Conservation (phyloP, 2,329 filamentous ascomycete genomes). For the Chaetomiaceae sp. region DNA sequence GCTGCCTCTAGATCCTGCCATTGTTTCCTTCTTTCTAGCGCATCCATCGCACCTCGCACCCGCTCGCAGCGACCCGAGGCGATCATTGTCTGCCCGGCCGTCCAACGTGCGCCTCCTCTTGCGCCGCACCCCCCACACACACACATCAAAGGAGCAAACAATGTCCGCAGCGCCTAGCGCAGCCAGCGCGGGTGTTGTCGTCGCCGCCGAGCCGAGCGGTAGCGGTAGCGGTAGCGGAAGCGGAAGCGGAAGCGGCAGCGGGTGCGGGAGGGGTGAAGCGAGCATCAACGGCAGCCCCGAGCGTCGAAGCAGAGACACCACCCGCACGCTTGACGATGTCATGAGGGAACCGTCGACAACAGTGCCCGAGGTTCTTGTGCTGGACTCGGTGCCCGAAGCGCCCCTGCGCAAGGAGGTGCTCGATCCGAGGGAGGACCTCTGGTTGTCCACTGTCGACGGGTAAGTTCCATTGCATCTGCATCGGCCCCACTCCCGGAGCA, state of each 20-base stretch:
- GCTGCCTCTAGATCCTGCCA: too few species aligned
- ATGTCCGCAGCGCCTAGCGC: slow-evolving; percentile 9
- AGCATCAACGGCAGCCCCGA: not conserved
- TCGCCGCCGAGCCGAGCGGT: not conserved
- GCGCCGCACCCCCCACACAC: slow-evolving; percentile 1
- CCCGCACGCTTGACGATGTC: slow-evolving; percentile 32
- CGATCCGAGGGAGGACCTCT: slow-evolving; percentile 41
- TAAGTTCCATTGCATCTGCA: slow-evolving; percentile 26
- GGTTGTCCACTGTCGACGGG: slow-evolving; percentile 45
- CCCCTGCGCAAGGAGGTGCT: slow-evolving; percentile 28
- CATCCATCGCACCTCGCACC: too few species aligned
- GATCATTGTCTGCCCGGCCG: too few species aligned
- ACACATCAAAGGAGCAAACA: not conserved
- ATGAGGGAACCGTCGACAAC: slow-evolving; percentile 36
- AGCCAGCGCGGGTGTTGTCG: slow-evolving; percentile 2
- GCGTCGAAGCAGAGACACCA: slow-evolving; percentile 4
- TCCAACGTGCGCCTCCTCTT: too few species aligned
- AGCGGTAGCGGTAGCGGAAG: too few species aligned
- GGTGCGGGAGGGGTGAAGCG: not conserved
- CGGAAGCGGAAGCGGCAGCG: not conserved
- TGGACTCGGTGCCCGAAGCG: slow-evolving; percentile 32
- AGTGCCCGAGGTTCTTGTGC: slow-evolving; percentile 34
- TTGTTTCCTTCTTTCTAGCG: too few species aligned
- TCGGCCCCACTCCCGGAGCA: slow-evolving; percentile 4
- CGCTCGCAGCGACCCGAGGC: too few species aligned